These are phyloP conservation scores for Pseudogymnoascus sp. DNA, from an alignment of 2,329 filamentous ascomycete genomes.

Conservation along the genomic window DNA sequence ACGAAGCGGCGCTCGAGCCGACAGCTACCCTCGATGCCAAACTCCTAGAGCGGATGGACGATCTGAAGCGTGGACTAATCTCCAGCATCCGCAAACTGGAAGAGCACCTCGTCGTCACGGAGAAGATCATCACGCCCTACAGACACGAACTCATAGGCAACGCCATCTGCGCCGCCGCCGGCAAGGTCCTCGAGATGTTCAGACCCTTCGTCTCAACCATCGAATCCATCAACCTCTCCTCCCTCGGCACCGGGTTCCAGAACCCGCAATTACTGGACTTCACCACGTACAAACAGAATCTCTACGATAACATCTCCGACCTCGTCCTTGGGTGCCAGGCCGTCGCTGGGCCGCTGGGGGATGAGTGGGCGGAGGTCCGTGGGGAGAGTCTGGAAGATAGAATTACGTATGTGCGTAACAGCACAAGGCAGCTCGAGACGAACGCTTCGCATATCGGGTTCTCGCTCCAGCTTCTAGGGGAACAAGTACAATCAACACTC, in stretches of 20 bases:
- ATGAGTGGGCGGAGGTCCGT: slow-evolving; percentile 92
- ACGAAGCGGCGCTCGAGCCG: slow-evolving; percentile 64
- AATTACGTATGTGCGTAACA: slow-evolving; percentile 67
- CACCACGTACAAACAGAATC: slow-evolving; percentile 78
- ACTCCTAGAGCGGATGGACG: slow-evolving; percentile 74
- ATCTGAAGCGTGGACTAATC: slow-evolving; percentile 76
- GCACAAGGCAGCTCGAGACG: slow-evolving; percentile 72
- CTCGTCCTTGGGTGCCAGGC: slow-evolving; percentile 80
- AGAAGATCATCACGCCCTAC: slow-evolving; percentile 72
- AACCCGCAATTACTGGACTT: slow-evolving; percentile 84
- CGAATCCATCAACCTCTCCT: slow-evolving; percentile 83
- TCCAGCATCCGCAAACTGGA: slow-evolving; percentile 80
- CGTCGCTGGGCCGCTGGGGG: slow-evolving; percentile 80
- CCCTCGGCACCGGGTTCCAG: slow-evolving; percentile 67
- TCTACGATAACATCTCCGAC: slow-evolving; percentile 90
- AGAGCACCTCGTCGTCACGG: slow-evolving; percentile 66
- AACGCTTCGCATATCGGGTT: slow-evolving; percentile 82
- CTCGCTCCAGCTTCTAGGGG: slow-evolving; percentile 77
- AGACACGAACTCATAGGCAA: slow-evolving; percentile 76
- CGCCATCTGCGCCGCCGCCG: slow-evolving; percentile 67
- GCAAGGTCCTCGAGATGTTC: slow-evolving; percentile 78
- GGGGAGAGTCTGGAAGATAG: slow-evolving; percentile 84
- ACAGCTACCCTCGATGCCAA: slow-evolving; percentile 65
- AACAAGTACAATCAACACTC: slow-evolving; percentile 57
- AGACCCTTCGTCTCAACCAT: slow-evolving; percentile 82